These are phyloP conservation scores for Ganoderma multipileum DNA, from an alignment of 1,284 basidiomycete species.

Conservation along the genomic window DNA sequence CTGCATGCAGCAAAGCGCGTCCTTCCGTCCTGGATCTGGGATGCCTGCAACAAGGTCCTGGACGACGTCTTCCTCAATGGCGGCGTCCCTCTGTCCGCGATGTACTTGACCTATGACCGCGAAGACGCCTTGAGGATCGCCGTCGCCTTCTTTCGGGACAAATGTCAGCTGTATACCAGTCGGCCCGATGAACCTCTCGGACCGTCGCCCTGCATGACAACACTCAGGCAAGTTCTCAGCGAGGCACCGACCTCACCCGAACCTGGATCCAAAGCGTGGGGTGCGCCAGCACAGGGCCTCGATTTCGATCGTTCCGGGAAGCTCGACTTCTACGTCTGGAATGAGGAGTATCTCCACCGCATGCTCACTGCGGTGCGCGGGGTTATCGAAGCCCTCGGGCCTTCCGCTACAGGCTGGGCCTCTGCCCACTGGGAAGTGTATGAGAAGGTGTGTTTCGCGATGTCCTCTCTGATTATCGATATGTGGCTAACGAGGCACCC, in stretches of 20 bases:
- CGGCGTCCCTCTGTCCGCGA: background rate
- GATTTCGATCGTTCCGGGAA: background rate
- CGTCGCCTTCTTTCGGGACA: background rate
- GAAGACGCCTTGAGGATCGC: background rate
- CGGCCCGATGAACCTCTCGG: background rate
- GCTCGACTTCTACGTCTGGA: slow-evolving; percentile 6
- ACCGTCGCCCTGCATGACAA: background rate
- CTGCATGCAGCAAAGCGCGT: background rate
- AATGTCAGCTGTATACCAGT: background rate
- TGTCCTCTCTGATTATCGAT: too few relatives aligned
- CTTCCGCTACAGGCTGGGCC: background rate
- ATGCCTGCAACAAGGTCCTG: background rate
- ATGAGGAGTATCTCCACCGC: background rate
- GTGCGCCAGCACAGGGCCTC: background rate
- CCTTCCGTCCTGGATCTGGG: background rate
- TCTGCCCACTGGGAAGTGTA: slow-evolving; percentile 12
- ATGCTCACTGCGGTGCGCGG: background rate
- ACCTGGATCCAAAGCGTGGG: background rate
- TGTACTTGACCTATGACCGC: background rate
- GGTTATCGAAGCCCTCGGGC: background rate
- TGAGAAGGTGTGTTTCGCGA: slow-evolving; percentile 4
- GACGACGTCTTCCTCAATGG: background rate
- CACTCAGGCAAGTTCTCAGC: background rate
- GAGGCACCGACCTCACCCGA: background rate
- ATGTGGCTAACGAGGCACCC: background rate